A percentile compares a stretch with the other conserved stretches of the same genome.
Evolutionary conservation across 495 filamentous ascomycete species (phyloP).

Genomic region (Trichoderma asperelloides): DNA sequence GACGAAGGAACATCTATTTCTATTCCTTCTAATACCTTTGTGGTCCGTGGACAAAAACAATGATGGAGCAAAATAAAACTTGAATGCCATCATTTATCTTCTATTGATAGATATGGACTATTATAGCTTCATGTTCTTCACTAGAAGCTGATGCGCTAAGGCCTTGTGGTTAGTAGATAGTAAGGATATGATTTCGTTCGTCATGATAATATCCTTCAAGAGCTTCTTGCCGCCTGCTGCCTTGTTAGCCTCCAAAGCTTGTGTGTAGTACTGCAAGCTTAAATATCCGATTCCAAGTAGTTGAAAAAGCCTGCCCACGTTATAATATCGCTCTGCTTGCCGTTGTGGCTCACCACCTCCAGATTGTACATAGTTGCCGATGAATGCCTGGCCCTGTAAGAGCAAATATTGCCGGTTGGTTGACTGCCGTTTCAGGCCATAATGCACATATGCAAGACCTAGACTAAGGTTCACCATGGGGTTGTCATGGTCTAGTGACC

Average conservation of each 20-base stretch:
- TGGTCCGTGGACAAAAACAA: too few species aligned
- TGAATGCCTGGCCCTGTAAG: slow-evolving; percentile 72
- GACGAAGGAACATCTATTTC: too few species aligned
- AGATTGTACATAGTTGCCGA: slow-evolving; percentile 60
- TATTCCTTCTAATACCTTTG: too few species aligned
- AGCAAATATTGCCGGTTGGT: slow-evolving; percentile 84
- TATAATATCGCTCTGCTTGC: slow-evolving; percentile 76
- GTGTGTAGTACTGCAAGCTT: slow-evolving; percentile 66
- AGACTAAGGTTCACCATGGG: slow-evolving; percentile 64
- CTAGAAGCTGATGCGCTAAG: not conserved
- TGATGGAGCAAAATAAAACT: not conserved
- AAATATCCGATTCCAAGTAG: slow-evolving; percentile 69
- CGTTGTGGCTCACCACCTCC: slow-evolving; percentile 27
- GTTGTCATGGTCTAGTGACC: slow-evolving; percentile 67
- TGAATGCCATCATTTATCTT: not conserved
- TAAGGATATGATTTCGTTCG: not conserved
- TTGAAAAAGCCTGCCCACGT: slow-evolving; percentile 74
- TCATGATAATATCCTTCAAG: not conserved
- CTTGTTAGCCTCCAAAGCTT: slow-evolving; percentile 13
- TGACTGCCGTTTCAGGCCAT: slow-evolving; percentile 76
- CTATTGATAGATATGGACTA: not conserved
- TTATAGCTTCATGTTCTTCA: not conserved
- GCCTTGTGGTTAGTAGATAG: not conserved
- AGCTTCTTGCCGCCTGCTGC: not conserved
- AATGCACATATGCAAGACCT: slow-evolving; percentile 70